Percentiles rank a stretch among this genome's conserved stretches.
phyloP scores from a whole-genome alignment of 2,329 filamentous ascomycete genomes.

The Allantophomopsis lycopodina region DNA sequence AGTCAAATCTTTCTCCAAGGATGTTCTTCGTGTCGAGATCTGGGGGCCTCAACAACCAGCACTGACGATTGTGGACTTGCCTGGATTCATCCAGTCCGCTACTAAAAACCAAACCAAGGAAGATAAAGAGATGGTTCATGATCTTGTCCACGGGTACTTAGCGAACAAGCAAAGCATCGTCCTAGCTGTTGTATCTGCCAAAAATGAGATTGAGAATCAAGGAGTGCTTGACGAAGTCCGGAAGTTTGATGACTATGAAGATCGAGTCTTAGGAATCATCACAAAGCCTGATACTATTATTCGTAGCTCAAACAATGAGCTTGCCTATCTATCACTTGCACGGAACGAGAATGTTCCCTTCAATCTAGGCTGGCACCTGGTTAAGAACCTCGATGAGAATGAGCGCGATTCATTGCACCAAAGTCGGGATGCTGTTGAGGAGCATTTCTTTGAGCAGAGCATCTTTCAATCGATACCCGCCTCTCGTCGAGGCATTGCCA shows the following conservation, averaged over 20 bases:
- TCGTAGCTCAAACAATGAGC: conserved; percentile 20
- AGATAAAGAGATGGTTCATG: conserved; percentile 16
- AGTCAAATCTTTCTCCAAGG: conserved; percentile 1
- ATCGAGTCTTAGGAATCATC: conserved; percentile 28
- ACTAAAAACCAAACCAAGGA: conserved; percentile 11
- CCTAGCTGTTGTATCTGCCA: conserved; percentile 29
- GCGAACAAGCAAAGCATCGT: conserved; percentile 25
- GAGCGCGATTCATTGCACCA: no score
- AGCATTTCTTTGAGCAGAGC: conserved; percentile 10
- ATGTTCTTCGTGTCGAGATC: conserved; percentile 15
- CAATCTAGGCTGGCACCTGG: conserved; percentile 32
- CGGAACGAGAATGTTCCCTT: conserved; percentile 25
- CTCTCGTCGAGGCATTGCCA: conserved; percentile 9
- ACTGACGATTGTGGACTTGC: conserved; percentile 19
- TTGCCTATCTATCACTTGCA: conserved; percentile 20
- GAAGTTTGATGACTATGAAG: conserved; percentile 18
- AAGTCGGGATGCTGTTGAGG: conserved; percentile 10
- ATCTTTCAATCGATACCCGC: conserved; percentile 13
- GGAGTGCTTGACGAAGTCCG: conserved; percentile 22
- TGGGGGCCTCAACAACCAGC: conserved; percentile 12
- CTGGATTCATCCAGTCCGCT: conserved; percentile 16
- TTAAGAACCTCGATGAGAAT: conserved; percentile 21
- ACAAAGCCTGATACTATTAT: conserved; percentile 29
- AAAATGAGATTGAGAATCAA: conserved; percentile 27
- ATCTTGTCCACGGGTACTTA: conserved; percentile 16